Evolutionary conservation across 305 asterid genomes (phyloP).

Genomic region (Fraxinus sp.): DNA sequence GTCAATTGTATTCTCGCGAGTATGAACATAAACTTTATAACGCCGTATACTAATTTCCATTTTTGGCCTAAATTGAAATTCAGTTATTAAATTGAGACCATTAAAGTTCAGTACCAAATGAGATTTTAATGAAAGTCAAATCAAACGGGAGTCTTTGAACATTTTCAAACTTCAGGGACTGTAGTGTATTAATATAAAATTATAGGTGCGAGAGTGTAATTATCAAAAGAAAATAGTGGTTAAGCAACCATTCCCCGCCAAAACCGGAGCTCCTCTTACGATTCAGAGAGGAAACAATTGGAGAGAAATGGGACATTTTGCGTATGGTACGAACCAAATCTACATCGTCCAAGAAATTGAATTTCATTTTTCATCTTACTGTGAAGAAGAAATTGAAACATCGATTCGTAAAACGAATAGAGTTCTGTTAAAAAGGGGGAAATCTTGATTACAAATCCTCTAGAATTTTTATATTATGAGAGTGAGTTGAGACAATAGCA

Average conservation of each 20-base stretch:
- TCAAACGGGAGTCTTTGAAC: not conserved
- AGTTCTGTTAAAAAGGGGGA: not conserved
- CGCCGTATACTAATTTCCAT: not conserved
- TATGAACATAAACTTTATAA: not conserved
- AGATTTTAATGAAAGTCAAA: not conserved
- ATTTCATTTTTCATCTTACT: not conserved
- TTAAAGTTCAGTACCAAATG: not conserved
- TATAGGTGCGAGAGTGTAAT: not conserved
- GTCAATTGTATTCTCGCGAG: not conserved
- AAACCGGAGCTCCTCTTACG: constrained; percentile 56
- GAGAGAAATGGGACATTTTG: constrained; percentile 11
- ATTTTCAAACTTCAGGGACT: not conserved
- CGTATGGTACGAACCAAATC: constrained; percentile 2
- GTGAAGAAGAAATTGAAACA: not conserved
- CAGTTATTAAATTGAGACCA: not conserved
- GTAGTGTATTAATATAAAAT: not conserved
- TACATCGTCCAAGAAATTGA: not conserved
- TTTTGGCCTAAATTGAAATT: not conserved
- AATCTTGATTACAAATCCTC: constrained; percentile 16
- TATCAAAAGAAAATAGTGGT: constrained; percentile 24
- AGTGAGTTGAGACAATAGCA: not conserved
- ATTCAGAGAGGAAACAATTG: constrained; percentile 28
- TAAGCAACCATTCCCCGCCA: constrained; percentile 46
- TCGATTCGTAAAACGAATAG: constrained; percentile 17
- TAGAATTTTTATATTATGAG: constrained; percentile 25